Percentiles rank a stretch among this genome's conserved stretches.
phyloP scores from a whole-genome alignment of 1,284 basidiomycete genomes.

The Naganishia sp. region DNA sequence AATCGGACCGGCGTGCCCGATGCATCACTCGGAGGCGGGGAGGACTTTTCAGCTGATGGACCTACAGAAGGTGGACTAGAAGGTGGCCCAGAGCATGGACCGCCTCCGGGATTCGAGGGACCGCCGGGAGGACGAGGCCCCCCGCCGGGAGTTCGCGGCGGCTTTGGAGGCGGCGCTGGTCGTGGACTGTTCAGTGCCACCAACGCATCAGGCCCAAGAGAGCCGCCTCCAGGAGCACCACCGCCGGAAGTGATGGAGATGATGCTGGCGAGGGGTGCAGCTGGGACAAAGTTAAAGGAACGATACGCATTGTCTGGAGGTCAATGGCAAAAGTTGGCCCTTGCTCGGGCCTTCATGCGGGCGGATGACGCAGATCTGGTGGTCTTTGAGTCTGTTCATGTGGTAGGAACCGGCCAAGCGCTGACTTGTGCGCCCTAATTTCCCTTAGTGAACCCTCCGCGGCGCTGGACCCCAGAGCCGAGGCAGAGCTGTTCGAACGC shows the following conservation, averaged over 20 bases:
- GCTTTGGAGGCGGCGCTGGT: slow-evolving; percentile 7
- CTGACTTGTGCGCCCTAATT: background rate
- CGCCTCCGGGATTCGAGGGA: slow-evolving; percentile 4
- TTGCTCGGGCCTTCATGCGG: slow-evolving; percentile 79
- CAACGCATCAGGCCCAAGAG: background rate
- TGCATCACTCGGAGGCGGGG: slow-evolving; percentile 14
- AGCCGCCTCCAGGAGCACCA: slow-evolving; percentile 22
- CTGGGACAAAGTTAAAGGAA: slow-evolving; percentile 5
- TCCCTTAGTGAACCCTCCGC: slow-evolving; percentile 51
- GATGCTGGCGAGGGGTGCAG: slow-evolving; percentile 19
- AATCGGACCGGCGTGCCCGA: slow-evolving; percentile 33
- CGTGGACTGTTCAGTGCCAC: slow-evolving; percentile 6
- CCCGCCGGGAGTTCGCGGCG: slow-evolving; percentile 14
- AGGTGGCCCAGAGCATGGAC: background rate
- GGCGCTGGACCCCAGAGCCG: slow-evolving; percentile 74
- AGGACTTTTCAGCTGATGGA: slow-evolving; percentile 26
- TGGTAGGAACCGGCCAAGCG: background rate
- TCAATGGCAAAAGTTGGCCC: slow-evolving; percentile 81
- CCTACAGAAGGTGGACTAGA: background rate
- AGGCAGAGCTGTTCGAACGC: slow-evolving; percentile 68
- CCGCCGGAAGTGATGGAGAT: slow-evolving; percentile 17
- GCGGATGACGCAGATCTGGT: slow-evolving; percentile 72
- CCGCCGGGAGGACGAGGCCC: slow-evolving; percentile 12
- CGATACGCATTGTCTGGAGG: slow-evolving; percentile 36
- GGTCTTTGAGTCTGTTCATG: slow-evolving; percentile 62